Base-by-base conservation (phyloP, 192 early-diverging fungal genomes). In the Chytriomyces confervae region DNA sequence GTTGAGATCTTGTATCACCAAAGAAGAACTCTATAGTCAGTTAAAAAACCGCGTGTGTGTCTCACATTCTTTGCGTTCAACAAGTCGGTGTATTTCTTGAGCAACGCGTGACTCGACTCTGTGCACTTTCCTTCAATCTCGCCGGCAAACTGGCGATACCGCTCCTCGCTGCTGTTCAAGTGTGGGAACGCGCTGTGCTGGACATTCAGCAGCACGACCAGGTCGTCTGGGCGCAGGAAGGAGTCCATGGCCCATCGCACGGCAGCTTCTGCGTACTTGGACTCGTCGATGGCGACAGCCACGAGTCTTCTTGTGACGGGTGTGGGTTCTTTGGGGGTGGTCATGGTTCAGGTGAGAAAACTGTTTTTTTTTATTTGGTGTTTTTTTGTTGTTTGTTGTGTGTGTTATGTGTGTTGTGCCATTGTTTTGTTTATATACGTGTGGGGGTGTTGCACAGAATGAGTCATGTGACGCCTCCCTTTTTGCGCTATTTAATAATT, bases 221-320 rank as follows among this genome's bases (percentile, higher is more conserved):
- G 72, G 20, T 13, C 20, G 61, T 75, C 66, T 3, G 29, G 7
- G 53, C 63, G 66, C 51, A 84, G 24, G 53, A 73, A 43, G 64
- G 81, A 69, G 5, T 77, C 60, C 23, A 81, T 13, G 44, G 83
- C 75, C 76, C 77, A 79, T 20, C 78, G 50, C n/a, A 84, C 45
- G 18, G 77, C 75, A 7, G 68, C 20, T 49, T 66, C 60, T 0
- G 79, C 68, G 51, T 50, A 53, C 20, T 78, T 65, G 29, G 76
- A 79, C 23, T 49, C 45, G 65, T 84, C 83, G 45, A 84, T 49
- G 53, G 79, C 78, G 36, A 84, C 61, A 53, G 61, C 72, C 20
- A 84, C 68, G 53, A 36, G 36, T 36, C 36, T 36, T 36, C 36
- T 36, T 36, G 36, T 27, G 24, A 27, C 0, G 24, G 24, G 24